Evolutionary conservation across 495 filamentous ascomycete genomes (phyloP).

Genomic region (Melanomma pulvis-pyrius): DNA sequence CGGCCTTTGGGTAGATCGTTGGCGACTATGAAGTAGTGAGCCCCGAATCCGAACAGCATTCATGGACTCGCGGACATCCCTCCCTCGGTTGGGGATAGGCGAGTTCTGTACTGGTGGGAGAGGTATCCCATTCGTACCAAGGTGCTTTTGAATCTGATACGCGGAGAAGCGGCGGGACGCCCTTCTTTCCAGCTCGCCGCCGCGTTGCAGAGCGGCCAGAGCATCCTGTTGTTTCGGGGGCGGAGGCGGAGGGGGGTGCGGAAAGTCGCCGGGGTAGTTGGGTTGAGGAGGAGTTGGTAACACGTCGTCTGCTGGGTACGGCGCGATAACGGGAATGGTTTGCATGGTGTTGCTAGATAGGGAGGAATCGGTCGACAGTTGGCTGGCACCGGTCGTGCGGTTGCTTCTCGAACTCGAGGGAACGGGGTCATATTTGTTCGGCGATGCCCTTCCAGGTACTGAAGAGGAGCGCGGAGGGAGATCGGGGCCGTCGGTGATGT

Average conservation of each 20-base stretch:
- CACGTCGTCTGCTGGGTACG: constrained; percentile 64
- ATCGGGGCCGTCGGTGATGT: constrained; percentile 52
- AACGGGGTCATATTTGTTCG: constrained; percentile 40
- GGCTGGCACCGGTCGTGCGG: constrained; percentile 52
- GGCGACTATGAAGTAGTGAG: constrained; percentile 66
- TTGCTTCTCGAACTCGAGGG: constrained; percentile 45
- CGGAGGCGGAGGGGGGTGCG: constrained; percentile 45
- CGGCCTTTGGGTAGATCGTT: constrained; percentile 57
- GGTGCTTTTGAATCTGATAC: constrained; percentile 93
- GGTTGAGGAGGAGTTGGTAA: constrained; percentile 56
- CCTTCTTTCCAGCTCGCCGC: constrained; percentile 87
- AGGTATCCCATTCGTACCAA: constrained; percentile 82
- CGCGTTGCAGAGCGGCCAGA: constrained; percentile 83
- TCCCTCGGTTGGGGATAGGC: constrained; percentile 83
- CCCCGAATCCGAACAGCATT: constrained; percentile 85
- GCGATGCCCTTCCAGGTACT: constrained; percentile 39
- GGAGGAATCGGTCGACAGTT: constrained; percentile 52
- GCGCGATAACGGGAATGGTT: constrained; percentile 66
- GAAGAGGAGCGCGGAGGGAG: constrained; percentile 54
- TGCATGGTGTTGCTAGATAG: constrained; percentile 71
- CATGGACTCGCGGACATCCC: constrained; percentile 87
- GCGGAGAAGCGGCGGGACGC: constrained; percentile 91
- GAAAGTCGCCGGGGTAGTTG: constrained; percentile 33
- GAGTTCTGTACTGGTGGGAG: constrained; percentile 83
- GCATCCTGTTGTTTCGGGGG: constrained; percentile 87